phyloP scores from a whole-genome alignment of 768 basidiomycete genomes.

The Collybia mongolica region DNA sequence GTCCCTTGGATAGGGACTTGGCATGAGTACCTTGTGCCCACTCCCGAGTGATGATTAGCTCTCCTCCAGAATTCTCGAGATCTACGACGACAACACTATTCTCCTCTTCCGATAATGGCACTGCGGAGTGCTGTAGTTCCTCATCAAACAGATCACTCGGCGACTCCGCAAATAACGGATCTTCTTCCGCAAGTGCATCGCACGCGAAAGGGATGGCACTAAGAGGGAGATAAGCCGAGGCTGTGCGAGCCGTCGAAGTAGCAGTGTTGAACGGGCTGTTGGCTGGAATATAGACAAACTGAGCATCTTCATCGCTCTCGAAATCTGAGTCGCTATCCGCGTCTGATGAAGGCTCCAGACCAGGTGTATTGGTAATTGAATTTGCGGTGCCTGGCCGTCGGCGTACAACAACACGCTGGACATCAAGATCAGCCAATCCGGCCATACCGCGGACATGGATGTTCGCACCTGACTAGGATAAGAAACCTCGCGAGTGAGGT shows the following conservation, averaged over 20 bases:
- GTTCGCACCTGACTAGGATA: slow-evolving; percentile 3
- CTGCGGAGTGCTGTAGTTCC: background rate
- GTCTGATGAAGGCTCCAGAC: slow-evolving; percentile 12
- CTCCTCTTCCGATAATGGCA: background rate
- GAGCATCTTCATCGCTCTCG: slow-evolving; percentile 21
- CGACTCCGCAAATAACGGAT: slow-evolving; percentile 10
- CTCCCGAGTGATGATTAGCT: background rate
- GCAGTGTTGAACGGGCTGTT: slow-evolving; percentile 37
- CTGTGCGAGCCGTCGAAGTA: slow-evolving; percentile 23
- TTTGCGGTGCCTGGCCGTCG: slow-evolving; percentile 6
- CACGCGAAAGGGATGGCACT: slow-evolving; percentile 21
- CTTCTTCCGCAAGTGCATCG: slow-evolving; percentile 21
- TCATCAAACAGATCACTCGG: slow-evolving; percentile 7
- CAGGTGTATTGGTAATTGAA: slow-evolving; percentile 15
- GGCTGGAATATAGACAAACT: slow-evolving; percentile 37
- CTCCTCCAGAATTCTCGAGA: background rate
- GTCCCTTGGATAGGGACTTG: too few relatives aligned
- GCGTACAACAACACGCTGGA: slow-evolving; percentile 3
- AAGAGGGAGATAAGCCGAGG: slow-evolving; percentile 25
- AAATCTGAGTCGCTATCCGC: slow-evolving; percentile 10
- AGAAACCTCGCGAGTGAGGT: slow-evolving; percentile 4
- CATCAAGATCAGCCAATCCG: background rate
- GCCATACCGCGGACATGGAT: background rate
- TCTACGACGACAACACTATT: slow-evolving; percentile 5
- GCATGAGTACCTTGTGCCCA: too few relatives aligned